Percentiles rank a stretch among this genome's conserved stretches.
Conservation (phyloP, 2,329 filamentous ascomycete genomes). For the Alternaria angustiovoidea region DNA sequence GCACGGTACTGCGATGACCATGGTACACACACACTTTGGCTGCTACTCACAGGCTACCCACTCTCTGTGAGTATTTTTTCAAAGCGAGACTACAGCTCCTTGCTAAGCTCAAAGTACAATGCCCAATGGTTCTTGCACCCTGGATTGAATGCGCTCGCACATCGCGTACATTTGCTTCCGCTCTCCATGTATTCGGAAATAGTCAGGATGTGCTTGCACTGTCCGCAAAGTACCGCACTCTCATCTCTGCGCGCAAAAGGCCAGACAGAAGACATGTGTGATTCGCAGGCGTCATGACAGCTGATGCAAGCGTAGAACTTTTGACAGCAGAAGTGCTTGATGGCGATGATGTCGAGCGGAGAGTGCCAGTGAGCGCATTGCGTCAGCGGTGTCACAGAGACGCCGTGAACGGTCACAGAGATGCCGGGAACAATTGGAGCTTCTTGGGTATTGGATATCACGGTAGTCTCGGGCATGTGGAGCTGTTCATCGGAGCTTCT, state of each 20-base stretch:
- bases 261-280: constrained; percentile 38
- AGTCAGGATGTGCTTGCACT: constrained; percentile 38
- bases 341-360: constrained; percentile 49
- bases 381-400: constrained; percentile 38
- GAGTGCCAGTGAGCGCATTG: constrained; percentile 47
- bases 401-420: constrained; percentile 41
- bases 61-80: no score
- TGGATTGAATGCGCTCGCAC: constrained; percentile 44
- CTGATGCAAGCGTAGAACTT: constrained; percentile 50
- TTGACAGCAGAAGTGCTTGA: constrained; percentile 47
- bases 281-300: constrained; percentile 42
- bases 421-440: constrained; percentile 35
- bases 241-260: constrained; percentile 24
- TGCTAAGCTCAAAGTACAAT: constrained; percentile 39
- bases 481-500: no score
- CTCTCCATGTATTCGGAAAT: constrained; percentile 43
- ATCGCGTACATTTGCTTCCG: constrained; percentile 38
- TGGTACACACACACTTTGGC: background rate
- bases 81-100: background rate
- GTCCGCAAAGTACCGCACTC: constrained; percentile 42
- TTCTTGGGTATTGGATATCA: background rate
- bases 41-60: no score
- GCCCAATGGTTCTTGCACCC: constrained; percentile 47
- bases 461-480: constrained; percentile 7
- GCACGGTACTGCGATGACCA: background rate